Evolutionary conservation across 2,329 filamentous ascomycete species (phyloP), one percentile per base, ranked within the genome.

Genomic region (Erysiphe pulchra): DNA sequence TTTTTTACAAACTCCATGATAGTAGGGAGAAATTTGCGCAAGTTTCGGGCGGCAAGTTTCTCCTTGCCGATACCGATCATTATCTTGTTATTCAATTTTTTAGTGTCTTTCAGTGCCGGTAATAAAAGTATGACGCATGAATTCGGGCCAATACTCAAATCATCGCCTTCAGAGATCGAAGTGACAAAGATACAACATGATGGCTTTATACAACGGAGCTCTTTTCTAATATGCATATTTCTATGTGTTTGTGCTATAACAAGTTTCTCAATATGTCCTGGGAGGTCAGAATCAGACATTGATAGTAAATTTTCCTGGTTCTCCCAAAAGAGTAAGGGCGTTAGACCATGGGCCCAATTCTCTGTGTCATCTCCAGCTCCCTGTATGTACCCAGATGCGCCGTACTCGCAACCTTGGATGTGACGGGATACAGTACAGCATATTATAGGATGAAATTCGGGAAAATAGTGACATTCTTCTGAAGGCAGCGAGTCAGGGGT

Each of bases 361-460:
- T 98, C 90, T 12, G 80, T 83, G 59, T 98, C 90, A 60, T 98
- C 90, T 2, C 80, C 90, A 0, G 87, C 87, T 44, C 90, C 90
- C 61, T 95, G 90, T 48, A 98, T 79, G 57, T 98, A 98, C 6
- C 76, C 77, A 2, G 70, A 72, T 56, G 79, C 75, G 28, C 73
- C 73, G 52, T 72, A 66, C 57, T 87, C 82, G 2, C 71, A 74
- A 12, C 75, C 79, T 1, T 63, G 63, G 1, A 85, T 75, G 14
- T 79, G 69, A 31, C 76, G 70, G 1, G 84, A 93, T 12, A 84
- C 80, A 1, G 85, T 94, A 57, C 83, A 90, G 56, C 90, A 81
- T 18, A 95, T 70, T 2, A 95, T 64, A 0, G 82, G 75, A 53
- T 80, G 69, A 55, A 73, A 83, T 11, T 70, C 66, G 1, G 67